These are phyloP conservation scores for Penicillium oxalicum DNA, from an alignment of 2,329 filamentous ascomycete species.

Conservation along the genomic window DNA sequence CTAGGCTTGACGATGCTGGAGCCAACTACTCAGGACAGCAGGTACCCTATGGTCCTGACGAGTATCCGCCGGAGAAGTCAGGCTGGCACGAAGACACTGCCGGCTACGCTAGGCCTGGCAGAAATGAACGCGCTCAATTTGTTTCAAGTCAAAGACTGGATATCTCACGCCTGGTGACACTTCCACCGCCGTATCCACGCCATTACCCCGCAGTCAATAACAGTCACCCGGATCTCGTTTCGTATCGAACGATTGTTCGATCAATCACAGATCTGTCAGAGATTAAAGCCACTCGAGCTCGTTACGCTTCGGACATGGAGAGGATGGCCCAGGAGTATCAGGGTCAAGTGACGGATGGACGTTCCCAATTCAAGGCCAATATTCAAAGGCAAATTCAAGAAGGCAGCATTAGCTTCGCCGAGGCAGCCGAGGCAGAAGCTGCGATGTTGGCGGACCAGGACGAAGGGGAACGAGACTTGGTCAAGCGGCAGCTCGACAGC, in stretches of 20 bases:
- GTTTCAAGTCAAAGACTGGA: slow-evolving; percentile 59
- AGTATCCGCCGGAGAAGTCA: slow-evolving; percentile 62
- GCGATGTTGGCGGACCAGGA: slow-evolving; percentile 67
- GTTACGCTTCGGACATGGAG: slow-evolving; percentile 46
- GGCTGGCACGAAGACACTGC: slow-evolving; percentile 49
- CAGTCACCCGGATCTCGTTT: slow-evolving; percentile 80
- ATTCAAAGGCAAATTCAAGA: slow-evolving; percentile 73
- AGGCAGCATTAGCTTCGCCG: slow-evolving; percentile 73
- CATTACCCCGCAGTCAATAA: slow-evolving; percentile 96
- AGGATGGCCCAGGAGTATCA: slow-evolving; percentile 49
- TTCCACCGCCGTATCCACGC: slow-evolving; percentile 88
- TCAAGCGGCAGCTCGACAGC: slow-evolving; percentile 73
- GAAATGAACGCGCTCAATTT: slow-evolving; percentile 13
- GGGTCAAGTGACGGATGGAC: slow-evolving; percentile 52
- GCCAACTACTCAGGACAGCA: slow-evolving; percentile 21
- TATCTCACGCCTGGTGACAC: slow-evolving; percentile 82
- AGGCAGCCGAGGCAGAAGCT: slow-evolving; percentile 74
- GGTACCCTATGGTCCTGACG: slow-evolving; percentile 45
- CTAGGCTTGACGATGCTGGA: slow-evolving; percentile 21
- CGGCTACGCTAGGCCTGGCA: slow-evolving; percentile 13
- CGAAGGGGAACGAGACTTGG: slow-evolving; percentile 62
- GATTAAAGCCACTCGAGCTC: slow-evolving; percentile 59
- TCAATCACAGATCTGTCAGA: slow-evolving; percentile 68
- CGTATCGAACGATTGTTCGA: slow-evolving; percentile 68
- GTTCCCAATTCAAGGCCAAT: slow-evolving; percentile 62